Percentiles rank a stretch among this genome's conserved stretches.
Conservation (phyloP, 2,329 filamentous ascomycete species). For the Ceratocystis variospora region DNA sequence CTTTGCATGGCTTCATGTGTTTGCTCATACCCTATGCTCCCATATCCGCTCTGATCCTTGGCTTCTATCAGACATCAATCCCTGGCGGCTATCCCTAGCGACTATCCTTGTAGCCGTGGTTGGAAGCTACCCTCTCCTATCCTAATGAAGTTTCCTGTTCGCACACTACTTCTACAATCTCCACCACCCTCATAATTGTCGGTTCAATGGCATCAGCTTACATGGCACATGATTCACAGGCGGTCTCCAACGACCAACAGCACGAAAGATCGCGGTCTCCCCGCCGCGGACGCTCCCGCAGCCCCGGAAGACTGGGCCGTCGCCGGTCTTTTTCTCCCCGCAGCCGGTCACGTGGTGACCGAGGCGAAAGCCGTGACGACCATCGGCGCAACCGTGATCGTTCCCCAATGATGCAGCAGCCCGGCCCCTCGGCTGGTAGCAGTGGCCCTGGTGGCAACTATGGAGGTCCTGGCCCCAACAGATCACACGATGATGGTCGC, state of each 20-base stretch:
- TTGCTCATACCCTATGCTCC: neutral
- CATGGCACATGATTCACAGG: slow-evolving; percentile 9
- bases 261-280: slow-evolving; percentile 74
- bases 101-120: too few relatives aligned
- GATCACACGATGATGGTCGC: slow-evolving; percentile 71
- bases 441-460: slow-evolving; percentile 54
- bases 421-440: slow-evolving; percentile 52
- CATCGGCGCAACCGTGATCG: slow-evolving; percentile 62
- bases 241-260: slow-evolving; percentile 34
- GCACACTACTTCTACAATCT: neutral
- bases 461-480: slow-evolving; percentile 46
- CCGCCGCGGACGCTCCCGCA: slow-evolving; percentile 69
- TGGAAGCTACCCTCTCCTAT: neutral
- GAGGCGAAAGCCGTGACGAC: slow-evolving; percentile 52
- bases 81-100: neutral
- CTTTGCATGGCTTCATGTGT: neutral
- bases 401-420: slow-evolving; percentile 55
- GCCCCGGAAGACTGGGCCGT: slow-evolving; percentile 53
- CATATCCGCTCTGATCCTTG: neutral
- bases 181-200: too few relatives aligned
- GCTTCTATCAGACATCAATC: neutral
- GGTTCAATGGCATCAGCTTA: neutral
- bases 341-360: slow-evolving; percentile 52
- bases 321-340: slow-evolving; percentile 69
- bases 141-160: neutral